Evolutionary conservation across 352 stramenopile species (phyloP), one percentile per base, ranked within the genome.

Genomic region (Pythium rhizo-oryzae): DNA sequence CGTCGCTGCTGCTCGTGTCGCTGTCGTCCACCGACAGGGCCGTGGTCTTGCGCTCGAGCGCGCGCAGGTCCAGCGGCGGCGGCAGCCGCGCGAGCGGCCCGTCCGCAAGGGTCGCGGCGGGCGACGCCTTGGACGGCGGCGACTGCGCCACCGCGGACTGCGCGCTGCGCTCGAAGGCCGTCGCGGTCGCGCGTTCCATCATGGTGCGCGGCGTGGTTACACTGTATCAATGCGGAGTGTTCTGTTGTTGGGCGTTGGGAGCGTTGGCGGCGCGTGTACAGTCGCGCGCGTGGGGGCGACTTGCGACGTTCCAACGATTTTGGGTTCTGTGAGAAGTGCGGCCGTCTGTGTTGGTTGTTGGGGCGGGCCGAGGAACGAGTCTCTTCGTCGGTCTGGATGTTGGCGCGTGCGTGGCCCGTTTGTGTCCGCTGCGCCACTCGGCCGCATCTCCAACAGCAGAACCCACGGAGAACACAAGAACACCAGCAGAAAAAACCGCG

Each of bases 1-100:
- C 58, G 30, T 75, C 80, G 33, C 59, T 59, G 49, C 70, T 62
- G 46, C 70, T 71, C 43, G 67, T 76, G 4, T 74, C 81, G 24
- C 62, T 61, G 25, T 77, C 69, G 33, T 74, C 72, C 33, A 80
- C 69, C 1, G 52, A 41, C 21, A 21, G 71, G 11, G 66, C 47
- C 19, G 59, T 43, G 11, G 55, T 69, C 46, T 59, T 59, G 53
- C 60, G 59, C 41, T 69, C 67, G 8, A 68, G 53, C 37, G 18
- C 57, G n/a, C 53, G 65, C 24, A 72, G 54, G 52, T 73, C 59
- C 16, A 73, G 47, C 46, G 53, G 60, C 46, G 66, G 66, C 28
- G 62, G 52, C n/a, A 35, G 57, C 55, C 8, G 8, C 1, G 35
- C 35, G 35, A 41, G 35, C 8, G 35, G 35, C 3, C 35, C 15